Evolutionary conservation across 2,329 filamentous ascomycete species (phyloP), one percentile per base, ranked within the genome.

Genomic region (Dactylellina drechsleri): DNA sequence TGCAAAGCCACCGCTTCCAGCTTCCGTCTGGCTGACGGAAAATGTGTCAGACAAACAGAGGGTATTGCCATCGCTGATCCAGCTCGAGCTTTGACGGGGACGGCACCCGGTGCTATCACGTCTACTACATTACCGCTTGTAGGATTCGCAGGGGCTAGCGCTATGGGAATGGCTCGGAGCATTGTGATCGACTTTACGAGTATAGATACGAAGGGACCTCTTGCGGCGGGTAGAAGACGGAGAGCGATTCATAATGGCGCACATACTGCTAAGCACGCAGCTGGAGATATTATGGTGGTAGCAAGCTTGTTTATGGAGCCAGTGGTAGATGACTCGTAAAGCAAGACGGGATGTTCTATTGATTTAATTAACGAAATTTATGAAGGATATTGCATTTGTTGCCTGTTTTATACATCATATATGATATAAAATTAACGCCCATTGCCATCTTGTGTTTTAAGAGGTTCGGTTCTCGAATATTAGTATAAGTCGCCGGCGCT

Each of bases 241-340:
- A 61, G 62, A 7, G 28, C 26, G 26, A 50, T 18, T 36, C 53
- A 36, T 6, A 41, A 40, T 2, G 13, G 36, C n/a, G 50, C 12
- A 15, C 23, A 20, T 45, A 40, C 28, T 5, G 26, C 13, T 4
- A 58, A 52, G 45, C 56, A 47, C n/a, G 40, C 53, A 5, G 13
- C n/a, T 40, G 36, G 41, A 5, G 50, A 60, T 26, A 47, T 62
- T 28, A 15, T 74, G 31, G 57, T 66, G 15, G 62, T 74, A 10
- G 52, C 62, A 15, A 40, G 54, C 26, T 15, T 74, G 20, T 50
- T 56, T 1, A 23, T 74, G 26, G 31, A 40, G 20, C 50, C 70
- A 26, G 47, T 73, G 28, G 56, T 64, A 10, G 28, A 20, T 12
- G 20, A 52, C 31, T 36, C 31, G 10, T 36, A 8, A 36, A 36